Percentiles rank a stretch among this genome's conserved stretches.
Evolutionary conservation across 345 rosid species (phyloP).

Genomic region (Erysimum cheiranthoides): DNA sequence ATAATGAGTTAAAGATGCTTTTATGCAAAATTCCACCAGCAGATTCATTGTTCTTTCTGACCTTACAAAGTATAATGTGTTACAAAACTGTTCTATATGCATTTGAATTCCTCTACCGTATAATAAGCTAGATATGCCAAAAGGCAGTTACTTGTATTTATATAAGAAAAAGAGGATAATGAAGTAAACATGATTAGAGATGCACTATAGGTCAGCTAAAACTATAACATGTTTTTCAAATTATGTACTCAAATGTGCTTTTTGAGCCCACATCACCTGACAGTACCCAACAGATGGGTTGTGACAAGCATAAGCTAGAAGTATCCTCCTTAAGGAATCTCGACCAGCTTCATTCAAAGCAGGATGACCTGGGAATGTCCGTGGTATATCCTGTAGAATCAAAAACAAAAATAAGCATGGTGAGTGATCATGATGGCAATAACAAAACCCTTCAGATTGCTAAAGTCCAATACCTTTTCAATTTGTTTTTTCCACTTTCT

Average conservation of each 20-base stretch:
- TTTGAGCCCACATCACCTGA: conserved; percentile 61
- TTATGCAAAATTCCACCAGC: neutral
- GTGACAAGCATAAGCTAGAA: conserved; percentile 88
- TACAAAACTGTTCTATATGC: conserved; percentile 1
- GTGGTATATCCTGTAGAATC: conserved; percentile 79
- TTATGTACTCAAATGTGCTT: neutral
- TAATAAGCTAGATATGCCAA: neutral
- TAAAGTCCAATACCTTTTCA: conserved; percentile 89
- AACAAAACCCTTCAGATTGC: conserved; percentile 57
- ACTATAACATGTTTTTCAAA: neutral
- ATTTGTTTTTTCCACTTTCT: conserved; percentile 85
- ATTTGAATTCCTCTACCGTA: neutral
- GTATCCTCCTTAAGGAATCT: conserved; percentile 87
- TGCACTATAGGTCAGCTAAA: neutral
- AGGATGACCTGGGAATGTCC: conserved; percentile 97
- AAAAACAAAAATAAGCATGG: conserved; percentile 45
- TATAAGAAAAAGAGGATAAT: neutral
- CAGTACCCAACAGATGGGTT: conserved; percentile 98
- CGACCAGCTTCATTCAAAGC: conserved; percentile 89
- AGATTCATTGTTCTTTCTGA: neutral
- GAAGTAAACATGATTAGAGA: neutral
- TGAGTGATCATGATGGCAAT: conserved; percentile 45
- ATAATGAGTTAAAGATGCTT: neutral
- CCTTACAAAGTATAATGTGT: neutral
- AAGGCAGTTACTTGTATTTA: neutral